phyloP scores from a whole-genome alignment of 2,329 filamentous ascomycete genomes.

The Penicillium concentricum region DNA sequence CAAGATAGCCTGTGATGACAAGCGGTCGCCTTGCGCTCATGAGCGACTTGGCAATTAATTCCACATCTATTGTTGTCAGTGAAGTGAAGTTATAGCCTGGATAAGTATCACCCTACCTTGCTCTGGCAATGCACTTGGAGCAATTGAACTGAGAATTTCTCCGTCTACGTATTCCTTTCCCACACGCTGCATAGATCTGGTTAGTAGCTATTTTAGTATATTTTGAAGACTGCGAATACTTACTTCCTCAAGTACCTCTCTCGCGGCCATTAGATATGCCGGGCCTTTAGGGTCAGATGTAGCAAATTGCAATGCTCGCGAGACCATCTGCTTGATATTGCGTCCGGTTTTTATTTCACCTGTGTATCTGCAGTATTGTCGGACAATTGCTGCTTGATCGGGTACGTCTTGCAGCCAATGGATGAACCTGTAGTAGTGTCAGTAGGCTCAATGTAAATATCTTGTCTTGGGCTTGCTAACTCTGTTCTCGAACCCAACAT shows the following conservation, averaged over 20 bases:
- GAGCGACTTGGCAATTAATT: constrained; percentile 41
- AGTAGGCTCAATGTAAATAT: background rate
- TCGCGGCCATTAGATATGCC: constrained; percentile 72
- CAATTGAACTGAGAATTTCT: constrained; percentile 11
- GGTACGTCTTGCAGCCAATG: constrained; percentile 81
- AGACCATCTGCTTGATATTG: constrained; percentile 84
- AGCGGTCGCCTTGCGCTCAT: constrained; percentile 47
- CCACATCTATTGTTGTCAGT: constrained; percentile 27
- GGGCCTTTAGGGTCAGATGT: constrained; percentile 72
- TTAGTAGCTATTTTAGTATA: background rate
- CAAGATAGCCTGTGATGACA: constrained; percentile 50
- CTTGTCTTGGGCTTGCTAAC: constrained; percentile 43
- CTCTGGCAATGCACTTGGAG: constrained; percentile 12
- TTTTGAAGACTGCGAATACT: constrained; percentile 39
- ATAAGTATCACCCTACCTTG: background rate
- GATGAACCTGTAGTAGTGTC: constrained; percentile 44
- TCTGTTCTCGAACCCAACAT: constrained; percentile 70
- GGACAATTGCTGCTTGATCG: constrained; percentile 72
- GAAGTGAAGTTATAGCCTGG: background rate
- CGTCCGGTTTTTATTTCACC: constrained; percentile 77
- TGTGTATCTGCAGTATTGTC: constrained; percentile 79
- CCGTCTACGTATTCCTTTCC: constrained; percentile 13
- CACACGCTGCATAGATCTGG: constrained; percentile 10
- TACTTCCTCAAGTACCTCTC: constrained; percentile 81
- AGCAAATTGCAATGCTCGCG: constrained; percentile 76